Percentiles rank a stretch among this genome's conserved stretches.
phyloP scores from a whole-genome alignment of 2,329 filamentous ascomycete genomes.

The Pseudogymnoascus sp. region DNA sequence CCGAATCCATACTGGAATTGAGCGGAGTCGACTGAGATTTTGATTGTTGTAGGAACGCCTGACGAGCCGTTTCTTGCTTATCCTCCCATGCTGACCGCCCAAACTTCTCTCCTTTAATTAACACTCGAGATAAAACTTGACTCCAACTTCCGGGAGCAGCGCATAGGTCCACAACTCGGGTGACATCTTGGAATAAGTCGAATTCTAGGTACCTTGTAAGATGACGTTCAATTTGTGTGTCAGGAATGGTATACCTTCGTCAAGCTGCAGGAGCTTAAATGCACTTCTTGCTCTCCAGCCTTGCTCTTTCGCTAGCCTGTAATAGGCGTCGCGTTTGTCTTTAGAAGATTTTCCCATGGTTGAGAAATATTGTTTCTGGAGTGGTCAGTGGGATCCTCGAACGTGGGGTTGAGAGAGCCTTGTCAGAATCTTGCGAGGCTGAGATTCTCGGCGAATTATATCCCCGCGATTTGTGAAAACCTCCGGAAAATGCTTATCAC shows the following conservation, averaged over 20 bases:
- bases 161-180: slow-evolving; percentile 89
- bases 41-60: slow-evolving; percentile 42
- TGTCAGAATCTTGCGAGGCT: slow-evolving; percentile 9
- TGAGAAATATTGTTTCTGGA: slow-evolving; percentile 1
- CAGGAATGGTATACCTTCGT: slow-evolving; percentile 49
- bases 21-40: slow-evolving; percentile 22
- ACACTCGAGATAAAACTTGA: slow-evolving; percentile 84
- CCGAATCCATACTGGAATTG: slow-evolving; percentile 10
- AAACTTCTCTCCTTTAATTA: slow-evolving; percentile 91
- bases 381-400: neutral
- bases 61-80: slow-evolving; percentile 58
- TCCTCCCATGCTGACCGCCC: slow-evolving; percentile 82
- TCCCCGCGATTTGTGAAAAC: slow-evolving; percentile 9
- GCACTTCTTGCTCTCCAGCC: slow-evolving; percentile 95
- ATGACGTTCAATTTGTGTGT: neutral
- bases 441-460: slow-evolving; percentile 7
- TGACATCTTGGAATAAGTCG: slow-evolving; percentile 83
- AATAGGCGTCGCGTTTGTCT: slow-evolving; percentile 97
- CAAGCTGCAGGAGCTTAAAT: slow-evolving; percentile 93
- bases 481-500: slow-evolving; percentile 6
- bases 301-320: slow-evolving; percentile 95
- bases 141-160: slow-evolving; percentile 96
- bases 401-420: slow-evolving; percentile 6
- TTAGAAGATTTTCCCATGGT: slow-evolving; percentile 94
- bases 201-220: slow-evolving; percentile 54